Evolutionary conservation across 2,329 filamentous ascomycete species (phyloP), one percentile per base, ranked within the genome.

Genomic region (Colletotrichum sp.): DNA sequence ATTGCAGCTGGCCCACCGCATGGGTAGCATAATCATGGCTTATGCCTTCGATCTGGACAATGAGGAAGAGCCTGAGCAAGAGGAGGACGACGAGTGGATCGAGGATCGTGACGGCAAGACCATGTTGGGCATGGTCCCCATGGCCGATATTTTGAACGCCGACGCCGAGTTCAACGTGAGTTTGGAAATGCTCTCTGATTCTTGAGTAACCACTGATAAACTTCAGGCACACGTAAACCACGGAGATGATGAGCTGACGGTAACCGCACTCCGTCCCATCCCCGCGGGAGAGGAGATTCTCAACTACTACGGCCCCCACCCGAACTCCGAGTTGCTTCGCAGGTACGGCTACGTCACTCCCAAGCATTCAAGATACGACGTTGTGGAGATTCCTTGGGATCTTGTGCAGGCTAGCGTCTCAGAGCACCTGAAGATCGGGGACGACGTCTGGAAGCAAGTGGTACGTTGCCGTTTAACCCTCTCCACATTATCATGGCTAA

Each of bases 1-100:
- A 3, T 77, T 91, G 3, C 77, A 79, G 9, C 81, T 92, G 21
- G 94, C 94, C 68, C 95, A 98, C 82, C 90, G 92, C 10, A 96
- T 98, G 93, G 96, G 95, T 2, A 96, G 94, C 76, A 92, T 94
- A 18, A 96, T 98, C 79, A 98, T 98, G 95, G 94, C 95, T 0
- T 98, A 98, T 82, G 95, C 95, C 0, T 98, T 98, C 82, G 96
- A 98, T 79, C 90, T 98, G 8, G 90, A 92, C 64, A 87, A 87
- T 9, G 83, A 86, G 0, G 89, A 92, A 26, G 88, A 92, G 6
- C 88, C 91, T 1, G 91, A 92, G 18, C 88, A 90, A 4, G 90
- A 93, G 3, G 90, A 92, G 14, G 86, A 90, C 8, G 92, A 92
- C 28, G 92, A 91, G 59, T 94, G 93, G 87, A 88, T 93, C 2